phyloP scores from a whole-genome alignment of 306 rosid genomes.

The Glycine tomentella region DNA sequence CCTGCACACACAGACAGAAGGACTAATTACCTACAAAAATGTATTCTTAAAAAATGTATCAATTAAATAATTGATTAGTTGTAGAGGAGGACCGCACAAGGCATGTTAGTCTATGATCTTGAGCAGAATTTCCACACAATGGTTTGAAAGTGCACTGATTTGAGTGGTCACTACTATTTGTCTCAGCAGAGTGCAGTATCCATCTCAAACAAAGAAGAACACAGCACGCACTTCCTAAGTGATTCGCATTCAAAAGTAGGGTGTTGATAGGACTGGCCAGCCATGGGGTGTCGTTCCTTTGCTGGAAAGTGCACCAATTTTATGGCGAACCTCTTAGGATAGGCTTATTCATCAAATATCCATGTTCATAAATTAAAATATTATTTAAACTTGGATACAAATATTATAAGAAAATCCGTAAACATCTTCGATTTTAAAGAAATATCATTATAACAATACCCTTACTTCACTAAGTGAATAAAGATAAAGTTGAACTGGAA shows the following conservation, averaged over 20 bases:
- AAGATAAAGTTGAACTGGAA: too few species aligned
- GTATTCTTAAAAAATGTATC: too few species aligned
- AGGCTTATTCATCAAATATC: background rate
- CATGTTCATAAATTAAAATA: background rate
- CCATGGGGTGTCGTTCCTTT: constrained; percentile 37
- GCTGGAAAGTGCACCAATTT: constrained; percentile 30
- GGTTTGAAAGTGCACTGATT: constrained; percentile 43
- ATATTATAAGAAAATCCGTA: too few species aligned
- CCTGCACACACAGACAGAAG: too few species aligned
- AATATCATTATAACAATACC: too few species aligned
- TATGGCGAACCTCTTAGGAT: constrained; percentile 2
- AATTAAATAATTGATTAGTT: background rate
- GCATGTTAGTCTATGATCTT: background rate
- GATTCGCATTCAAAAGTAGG: constrained; percentile 37
- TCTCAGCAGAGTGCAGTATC: constrained; percentile 16
- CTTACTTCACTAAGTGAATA: too few species aligned
- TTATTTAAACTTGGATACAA: too few species aligned
- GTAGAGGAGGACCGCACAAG: background rate
- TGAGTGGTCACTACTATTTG: constrained; percentile 51
- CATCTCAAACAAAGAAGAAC: constrained; percentile 24
- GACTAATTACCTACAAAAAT: too few species aligned
- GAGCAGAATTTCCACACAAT: constrained; percentile 46
- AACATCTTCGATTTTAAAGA: too few species aligned
- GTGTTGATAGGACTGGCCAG: constrained; percentile 37
- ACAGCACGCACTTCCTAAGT: constrained; percentile 15